These are phyloP conservation scores for Ceriops zippeliana DNA, from an alignment of 345 rosid genomes.

Conservation along the genomic window DNA sequence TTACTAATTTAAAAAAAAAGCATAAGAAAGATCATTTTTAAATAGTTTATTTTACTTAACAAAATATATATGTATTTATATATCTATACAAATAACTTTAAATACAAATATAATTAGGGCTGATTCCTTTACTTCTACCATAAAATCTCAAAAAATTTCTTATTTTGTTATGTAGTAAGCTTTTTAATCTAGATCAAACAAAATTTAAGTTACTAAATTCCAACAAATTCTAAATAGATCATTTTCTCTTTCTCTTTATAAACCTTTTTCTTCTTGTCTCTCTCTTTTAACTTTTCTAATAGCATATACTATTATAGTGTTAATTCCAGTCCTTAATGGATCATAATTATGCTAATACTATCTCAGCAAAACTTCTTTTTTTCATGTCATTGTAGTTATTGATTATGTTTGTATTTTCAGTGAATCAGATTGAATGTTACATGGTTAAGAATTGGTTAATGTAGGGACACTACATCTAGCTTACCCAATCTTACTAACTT, in stretches of 20 bases:
- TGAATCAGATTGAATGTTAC: slow-evolving; percentile 3
- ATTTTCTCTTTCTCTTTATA: neutral
- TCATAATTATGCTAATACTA: neutral
- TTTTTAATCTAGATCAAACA: too few species aligned
- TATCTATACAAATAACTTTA: too few species aligned
- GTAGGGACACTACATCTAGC: slow-evolving; percentile 68
- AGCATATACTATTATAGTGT: slow-evolving; percentile 54
- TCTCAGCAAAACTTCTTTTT: neutral
- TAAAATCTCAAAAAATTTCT: too few species aligned
- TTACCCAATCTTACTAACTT: slow-evolving; percentile 71
- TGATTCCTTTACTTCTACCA: too few species aligned
- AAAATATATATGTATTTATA: too few species aligned
- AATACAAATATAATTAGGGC: too few species aligned
- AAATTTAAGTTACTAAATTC: too few species aligned
- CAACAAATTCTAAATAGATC: too few species aligned
- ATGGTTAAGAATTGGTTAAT: neutral
- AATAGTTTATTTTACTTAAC: too few species aligned
- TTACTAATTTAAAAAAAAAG: too few species aligned
- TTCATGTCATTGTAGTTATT: neutral
- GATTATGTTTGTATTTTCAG: neutral
- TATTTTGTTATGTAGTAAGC: too few species aligned
- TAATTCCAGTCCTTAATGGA: slow-evolving; percentile 50
- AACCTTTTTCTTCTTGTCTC: neutral
- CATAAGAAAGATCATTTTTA: too few species aligned
- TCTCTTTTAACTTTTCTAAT: neutral